Evolutionary conservation across 176 grass and related monocot species (phyloP), one percentile per base, ranked within the genome.

Genomic region (Eleusine indica): DNA sequence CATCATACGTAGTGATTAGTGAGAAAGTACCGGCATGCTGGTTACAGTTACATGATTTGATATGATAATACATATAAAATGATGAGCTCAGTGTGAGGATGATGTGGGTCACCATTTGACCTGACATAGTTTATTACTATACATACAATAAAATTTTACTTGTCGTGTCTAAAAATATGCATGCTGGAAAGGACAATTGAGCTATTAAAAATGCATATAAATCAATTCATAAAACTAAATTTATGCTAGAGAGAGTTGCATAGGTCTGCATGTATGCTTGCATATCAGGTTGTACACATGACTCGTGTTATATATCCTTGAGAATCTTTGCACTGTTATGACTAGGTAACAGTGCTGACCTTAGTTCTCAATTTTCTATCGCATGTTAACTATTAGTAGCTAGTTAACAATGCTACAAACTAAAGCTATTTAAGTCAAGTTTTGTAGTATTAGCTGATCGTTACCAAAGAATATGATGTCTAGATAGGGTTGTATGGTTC

Each of bases 91-190:
- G 65, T 62, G 65, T 22, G 9, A 39, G 71, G 62, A 73, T 82
- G 67, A 85, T 72, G 73, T 73, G 68, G 78, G 82, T 73, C 74
- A 82, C 86, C 73, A 64, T 91, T 91, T 91, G 89, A 91, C 89
- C 76, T 77, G 49, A 62, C 51, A 85, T 88, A 87, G n/a, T 76
- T 78, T 85, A 85, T 78, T 85, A 44, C 86, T 77, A 67, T 30
- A 82, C 60, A 73, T 85, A 76, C 41, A 78, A 85, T 66, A 40
- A 91, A 70, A 60, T 68, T 81, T 85, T 52, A 83, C 78, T 79
- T 28, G 7, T 47, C 41, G 68, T 74, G 30, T 87, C 61, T 83
- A 90, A 87, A 82, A 79, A 49, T 79, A 83, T 87, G 76, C 41
- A 90, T 90, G 71, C 51, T 32, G 15, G 68, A 87, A 87, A 83